Evolutionary conservation across 2,329 filamentous ascomycete genomes (phyloP), one percentile per base, ranked within the genome.

Genomic region (Zasmidium citrigriseum): DNA sequence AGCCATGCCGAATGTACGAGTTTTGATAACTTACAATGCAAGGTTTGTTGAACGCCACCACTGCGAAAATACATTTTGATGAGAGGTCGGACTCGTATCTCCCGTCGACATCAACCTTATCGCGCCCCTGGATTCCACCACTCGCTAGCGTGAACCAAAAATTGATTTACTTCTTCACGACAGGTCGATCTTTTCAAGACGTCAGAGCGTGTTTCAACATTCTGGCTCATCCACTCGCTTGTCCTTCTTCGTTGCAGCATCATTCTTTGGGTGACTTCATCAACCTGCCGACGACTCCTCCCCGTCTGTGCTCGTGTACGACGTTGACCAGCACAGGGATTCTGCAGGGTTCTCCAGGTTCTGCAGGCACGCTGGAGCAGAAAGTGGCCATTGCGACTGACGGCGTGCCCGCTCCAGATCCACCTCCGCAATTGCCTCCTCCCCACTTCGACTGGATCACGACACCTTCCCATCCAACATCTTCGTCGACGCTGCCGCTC

Each of bases 401-500:
- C 34, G 34, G 34, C 34, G 34, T 41, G 21, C 34, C 34, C 34
- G 47, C 53, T 38, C 27, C 46, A 41, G 45, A 45, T 49, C 46
- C 46, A 51, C n/a, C 56, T 60, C 41, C 34, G 16, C 34, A 41
- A 9, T n/a, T 41, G 7, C 34, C 34, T 41, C 34, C 34, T 11
- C 34, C 34, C 7, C 27, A 11, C 4, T n/a, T 41, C 34, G 53
- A 46, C 56, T 7, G 50, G 21, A 25, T 49, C 49, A 45, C 25
- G 20, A 38, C 22, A n/a, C 45, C 46, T 47, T 20, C 50, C 41
- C 14, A 9, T 22, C 25, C 14, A n/a, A 41, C 34, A 9, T 41
- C 34, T 12, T 22, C 55, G 29, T 29, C 46, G 56, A 48, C 46
- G 54, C 46, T 58, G 45, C 56, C 46, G 12, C 18, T 23, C 14